Conservation (phyloP, 2,329 filamentous ascomycete genomes). For the Xylariaceae sp. region DNA sequence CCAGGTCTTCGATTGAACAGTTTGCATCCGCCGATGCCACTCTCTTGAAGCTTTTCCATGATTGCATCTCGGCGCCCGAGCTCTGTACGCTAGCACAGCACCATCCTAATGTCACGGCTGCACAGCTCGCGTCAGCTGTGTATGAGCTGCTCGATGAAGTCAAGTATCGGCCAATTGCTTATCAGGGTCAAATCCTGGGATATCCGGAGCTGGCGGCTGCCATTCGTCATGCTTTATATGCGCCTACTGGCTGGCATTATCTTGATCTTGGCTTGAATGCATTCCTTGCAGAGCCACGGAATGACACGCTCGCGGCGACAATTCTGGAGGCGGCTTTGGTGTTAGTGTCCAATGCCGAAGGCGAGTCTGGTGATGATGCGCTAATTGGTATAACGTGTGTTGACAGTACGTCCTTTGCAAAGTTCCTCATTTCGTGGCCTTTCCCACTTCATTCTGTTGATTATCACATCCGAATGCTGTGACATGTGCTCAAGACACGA, state of each 20-base stretch:
- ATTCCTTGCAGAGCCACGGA: conserved; percentile 15
- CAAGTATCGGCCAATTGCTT: conserved; percentile 27
- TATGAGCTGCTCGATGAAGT: conserved; percentile 28
- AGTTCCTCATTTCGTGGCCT: neutral
- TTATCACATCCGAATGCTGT: neutral
- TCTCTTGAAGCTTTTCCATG: conserved; percentile 28
- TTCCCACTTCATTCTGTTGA: neutral
- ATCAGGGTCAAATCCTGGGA: conserved; percentile 24
- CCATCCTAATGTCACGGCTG: conserved; percentile 29
- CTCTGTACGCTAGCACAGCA: conserved; percentile 28
- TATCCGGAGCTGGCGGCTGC: conserved; percentile 24
- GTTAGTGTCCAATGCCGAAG: neutral
- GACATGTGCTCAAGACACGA: neutral
- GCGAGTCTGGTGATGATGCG: conserved; percentile 9
- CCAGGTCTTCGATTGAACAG: conserved; percentile 24
- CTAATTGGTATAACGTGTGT: conserved; percentile 33
- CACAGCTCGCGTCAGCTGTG: conserved; percentile 39
- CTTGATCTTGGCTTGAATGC: conserved; percentile 15
- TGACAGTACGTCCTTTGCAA: conserved; percentile 27
- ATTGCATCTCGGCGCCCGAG: conserved; percentile 27
- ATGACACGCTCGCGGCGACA: conserved; percentile 7
- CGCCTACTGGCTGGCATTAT: conserved; percentile 14
- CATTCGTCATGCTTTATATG: conserved; percentile 22
- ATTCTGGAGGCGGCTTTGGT: neutral
- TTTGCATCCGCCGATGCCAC: conserved; percentile 27